These are phyloP conservation scores for Aspergillus quadricinctus DNA, from an alignment of 2,329 filamentous ascomycete species.

Conservation along the genomic window DNA sequence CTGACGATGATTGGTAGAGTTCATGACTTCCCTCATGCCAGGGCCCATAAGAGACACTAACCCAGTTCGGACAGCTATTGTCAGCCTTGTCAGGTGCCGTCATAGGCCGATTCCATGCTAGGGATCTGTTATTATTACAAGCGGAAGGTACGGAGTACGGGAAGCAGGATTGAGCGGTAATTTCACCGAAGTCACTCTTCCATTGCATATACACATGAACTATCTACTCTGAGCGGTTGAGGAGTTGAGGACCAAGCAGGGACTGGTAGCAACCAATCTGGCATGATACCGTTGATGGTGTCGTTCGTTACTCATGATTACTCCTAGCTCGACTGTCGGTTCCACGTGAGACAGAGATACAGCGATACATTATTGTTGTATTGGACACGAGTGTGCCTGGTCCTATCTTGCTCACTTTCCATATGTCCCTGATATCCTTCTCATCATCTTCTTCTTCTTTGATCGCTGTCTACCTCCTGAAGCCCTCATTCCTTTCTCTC, in stretches of 20 bases:
- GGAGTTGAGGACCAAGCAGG: neutral
- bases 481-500: neutral
- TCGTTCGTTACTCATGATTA: neutral
- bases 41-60: neutral
- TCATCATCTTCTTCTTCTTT: neutral
- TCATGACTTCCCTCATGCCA: neutral
- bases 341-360: neutral
- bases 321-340: neutral
- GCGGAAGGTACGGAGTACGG: neutral
- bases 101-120: neutral
- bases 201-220: neutral
- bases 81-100: neutral
- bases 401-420: neutral
- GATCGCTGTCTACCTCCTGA: neutral
- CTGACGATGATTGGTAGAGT: neutral
- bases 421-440: neutral
- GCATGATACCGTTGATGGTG: neutral
- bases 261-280: neutral
- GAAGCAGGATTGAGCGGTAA: neutral
- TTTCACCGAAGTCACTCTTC: neutral
- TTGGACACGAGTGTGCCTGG: neutral
- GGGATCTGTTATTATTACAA: neutral
- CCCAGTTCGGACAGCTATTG: neutral
- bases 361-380: neutral
- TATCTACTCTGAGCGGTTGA: neutral